Base-by-base conservation (phyloP, 2,329 filamentous ascomycete genomes). In the Emmonsiellopsis sp. region DNA sequence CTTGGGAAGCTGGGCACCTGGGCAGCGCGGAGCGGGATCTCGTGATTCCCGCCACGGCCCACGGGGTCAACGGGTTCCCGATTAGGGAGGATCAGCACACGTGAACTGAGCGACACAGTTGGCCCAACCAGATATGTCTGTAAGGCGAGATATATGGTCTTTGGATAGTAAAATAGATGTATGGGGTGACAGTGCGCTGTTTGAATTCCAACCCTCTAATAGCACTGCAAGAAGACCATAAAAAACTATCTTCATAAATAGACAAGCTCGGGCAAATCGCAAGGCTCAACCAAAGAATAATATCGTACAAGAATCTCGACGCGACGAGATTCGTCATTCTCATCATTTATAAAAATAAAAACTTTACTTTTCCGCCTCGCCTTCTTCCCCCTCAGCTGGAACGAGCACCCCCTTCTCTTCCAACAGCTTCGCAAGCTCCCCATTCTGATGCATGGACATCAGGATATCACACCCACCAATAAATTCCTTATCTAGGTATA, bases 381-480 rank as follows among this genome's bases (percentile, higher is more conserved):
- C 21, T 27, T 39, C 39, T 61, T 63, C 68, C 59, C 63, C 67
- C 58, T 84, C 82, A 56, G 83, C 78, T 2, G 78, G 72, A 13
- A 85, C 82, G 53, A 98, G 73, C n/a, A 97, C 88, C 57, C 83
- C 83, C 78, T 95, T 95, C 72, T 95, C 87, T 67, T 95, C 88
- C 49, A 98, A 77, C 68, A 97, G 72, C 78, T 94, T 94, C 7
- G 90, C 88, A 64, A 98, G 74, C 61, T 94, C 90, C 32, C 93
- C 93, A 66, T 88, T 94, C 74, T 96, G 88, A 75, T 97, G 92
- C 93, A 98, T 97, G 2, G 86, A 87, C 69, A 97, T 86, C 62
- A 98, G 72, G 59, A 98, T 98, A 71, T 98, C 93, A 69, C 91
- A 96, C n/a, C 93, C 93, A 53, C 93, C 93, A 46, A 98, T 78